Base-by-base conservation (phyloP, 768 basidiomycete species). In the Xerocomellus dryophilus region DNA sequence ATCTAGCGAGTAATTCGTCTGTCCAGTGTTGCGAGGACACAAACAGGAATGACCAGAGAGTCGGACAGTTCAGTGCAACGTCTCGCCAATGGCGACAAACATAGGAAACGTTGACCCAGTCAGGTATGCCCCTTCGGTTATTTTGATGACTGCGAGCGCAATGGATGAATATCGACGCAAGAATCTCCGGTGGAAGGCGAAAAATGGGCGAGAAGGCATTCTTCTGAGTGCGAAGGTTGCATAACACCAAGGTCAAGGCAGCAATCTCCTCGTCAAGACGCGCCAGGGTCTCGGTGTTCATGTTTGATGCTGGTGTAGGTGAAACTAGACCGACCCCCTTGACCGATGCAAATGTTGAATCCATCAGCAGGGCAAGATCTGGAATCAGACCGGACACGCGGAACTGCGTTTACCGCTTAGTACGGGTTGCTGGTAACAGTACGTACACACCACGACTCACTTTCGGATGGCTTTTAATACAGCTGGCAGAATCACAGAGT, bases 1-100 rank as follows among this genome's bases (percentile, higher is more conserved):
- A 81, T 20, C 79, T 71, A 34, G 60, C 63, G 23, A 81, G 54
- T 69, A 80, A 74, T 59, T 76, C 76, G 49, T 73, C 66, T 17
- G 70, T 71, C 73, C 74, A 76, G 29, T 55, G 58, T 9, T 65
- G 68, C 23, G 66, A 68, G 10, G 57, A 60, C 36, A 76, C 72
- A 3, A 70, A 60, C 21, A 73, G 64, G 42, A 61, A 62, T 21
- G 57, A 69, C 78, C 80, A 81, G 36, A 81, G 68, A 12, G 50
- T 59, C 1, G 78, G 72, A 49, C 69, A 74, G 42, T 60, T 68
- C 14, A 80, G 53, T 6, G 78, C 76, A 5, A 79, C 71, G 0
- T 71, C 56, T 23, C 79, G 74, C 77, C 78, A 80, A 47, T 75
- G 71, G 20, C 51, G 56, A 40, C 67, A 71, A 17, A 66, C 56